Conservation (phyloP, 2,329 filamentous ascomycete genomes). For the Pseudogymnoascus sp. region DNA sequence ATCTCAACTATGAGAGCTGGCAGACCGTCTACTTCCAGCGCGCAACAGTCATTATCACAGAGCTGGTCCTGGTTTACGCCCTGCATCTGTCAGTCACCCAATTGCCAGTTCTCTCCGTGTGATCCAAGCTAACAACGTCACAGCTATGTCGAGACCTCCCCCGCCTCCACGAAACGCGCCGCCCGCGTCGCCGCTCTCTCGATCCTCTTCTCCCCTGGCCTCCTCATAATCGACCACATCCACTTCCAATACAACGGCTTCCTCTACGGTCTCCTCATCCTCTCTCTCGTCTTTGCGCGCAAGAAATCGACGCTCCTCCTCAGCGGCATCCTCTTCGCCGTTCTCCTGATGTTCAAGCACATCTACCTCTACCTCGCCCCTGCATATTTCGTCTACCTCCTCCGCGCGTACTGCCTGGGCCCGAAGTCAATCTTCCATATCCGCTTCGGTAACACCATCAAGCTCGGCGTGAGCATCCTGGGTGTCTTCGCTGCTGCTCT, state of each 20-base stretch:
- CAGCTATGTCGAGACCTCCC: constrained; percentile 68
- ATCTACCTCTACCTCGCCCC: constrained; percentile 96
- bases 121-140: not conserved
- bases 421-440: constrained; percentile 67
- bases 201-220: constrained; percentile 80
- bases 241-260: constrained; percentile 99
- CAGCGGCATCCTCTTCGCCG: constrained; percentile 77
- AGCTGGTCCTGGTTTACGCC: constrained; percentile 75
- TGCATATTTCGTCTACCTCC: constrained; percentile 87
- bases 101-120: not conserved
- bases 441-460: constrained; percentile 69
- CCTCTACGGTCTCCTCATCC: constrained; percentile 81
- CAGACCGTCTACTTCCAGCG: constrained; percentile 91
- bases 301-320: constrained; percentile 64
- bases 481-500: constrained; percentile 73
- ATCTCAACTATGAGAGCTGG: constrained; percentile 83
- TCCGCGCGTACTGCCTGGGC: constrained; percentile 83
- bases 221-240: constrained; percentile 96
- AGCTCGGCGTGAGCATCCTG: constrained; percentile 66
- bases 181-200: constrained; percentile 84
- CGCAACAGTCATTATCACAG: constrained; percentile 74
- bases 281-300: constrained; percentile 77
- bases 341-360: constrained; percentile 88
- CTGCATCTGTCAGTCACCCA: constrained; percentile 56
- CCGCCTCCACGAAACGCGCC: constrained; percentile 56